A percentile compares a stretch with the other conserved stretches of the same genome.
These are phyloP conservation scores for Serendipita sp. DNA, from an alignment of 1,284 basidiomycete species.

Conservation along the genomic window DNA sequence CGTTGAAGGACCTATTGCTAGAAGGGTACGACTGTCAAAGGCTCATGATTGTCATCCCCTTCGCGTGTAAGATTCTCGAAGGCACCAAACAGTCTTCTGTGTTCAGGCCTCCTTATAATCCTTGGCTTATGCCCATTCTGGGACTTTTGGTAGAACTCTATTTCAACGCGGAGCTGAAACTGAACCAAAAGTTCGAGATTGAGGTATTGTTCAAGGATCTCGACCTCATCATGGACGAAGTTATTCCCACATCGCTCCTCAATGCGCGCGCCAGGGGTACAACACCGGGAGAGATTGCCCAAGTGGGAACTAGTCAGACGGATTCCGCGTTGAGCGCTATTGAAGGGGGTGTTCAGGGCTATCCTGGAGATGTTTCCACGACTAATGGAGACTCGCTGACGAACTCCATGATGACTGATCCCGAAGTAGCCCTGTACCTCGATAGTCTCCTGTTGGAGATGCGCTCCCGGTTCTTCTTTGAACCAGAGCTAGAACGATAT, in stretches of 20 bases:
- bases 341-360: neutral
- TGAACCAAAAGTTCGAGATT: constrained; percentile 98
- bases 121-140: constrained; percentile 94
- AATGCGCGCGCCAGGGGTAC: constrained; percentile 27
- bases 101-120: constrained; percentile 87
- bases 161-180: constrained; percentile 89
- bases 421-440: constrained; percentile 47
- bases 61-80: constrained; percentile 94
- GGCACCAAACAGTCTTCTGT: constrained; percentile 81
- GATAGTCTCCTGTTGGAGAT: constrained; percentile 68
- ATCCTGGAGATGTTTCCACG: neutral
- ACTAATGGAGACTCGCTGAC: neutral
- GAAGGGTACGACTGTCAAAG: constrained; percentile 91
- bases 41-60: constrained; percentile 90
- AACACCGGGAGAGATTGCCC: neutral
- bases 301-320: constrained; percentile 17
- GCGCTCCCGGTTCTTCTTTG: constrained; percentile 66
- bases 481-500: constrained; percentile 54
- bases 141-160: constrained; percentile 89
- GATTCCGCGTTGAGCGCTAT: constrained; percentile 2
- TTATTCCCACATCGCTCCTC: constrained; percentile 77
- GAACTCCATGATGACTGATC: neutral
- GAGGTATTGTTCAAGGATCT: constrained; percentile 92
- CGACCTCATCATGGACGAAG: constrained; percentile 72
- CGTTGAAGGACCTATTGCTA: constrained; percentile 91